Conservation (phyloP, 2,329 filamentous ascomycete species). For the Trichoderma brevicompactum region DNA sequence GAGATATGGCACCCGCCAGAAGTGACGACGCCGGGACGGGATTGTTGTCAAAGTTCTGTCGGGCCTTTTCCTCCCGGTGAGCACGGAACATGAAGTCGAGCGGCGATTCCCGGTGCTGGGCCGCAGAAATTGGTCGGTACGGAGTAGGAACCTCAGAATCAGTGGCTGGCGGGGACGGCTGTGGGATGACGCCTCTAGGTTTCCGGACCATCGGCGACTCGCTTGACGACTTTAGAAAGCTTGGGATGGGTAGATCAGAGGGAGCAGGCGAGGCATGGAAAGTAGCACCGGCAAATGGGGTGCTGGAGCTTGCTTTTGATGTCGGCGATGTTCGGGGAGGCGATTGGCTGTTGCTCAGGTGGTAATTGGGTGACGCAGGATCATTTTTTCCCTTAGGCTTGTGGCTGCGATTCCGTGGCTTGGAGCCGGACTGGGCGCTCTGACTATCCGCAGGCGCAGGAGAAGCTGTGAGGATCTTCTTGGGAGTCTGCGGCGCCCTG, state of each 20-base stretch:
- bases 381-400: constrained; percentile 42
- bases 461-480: constrained; percentile 47
- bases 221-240: constrained; percentile 76
- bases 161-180: constrained; percentile 57
- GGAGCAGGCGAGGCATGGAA: constrained; percentile 95
- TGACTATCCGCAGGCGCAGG: constrained; percentile 37
- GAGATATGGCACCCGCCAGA: constrained; percentile 58
- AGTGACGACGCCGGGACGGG: constrained; percentile 45
- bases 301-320: constrained; percentile 51
- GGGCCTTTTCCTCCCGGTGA: constrained; percentile 76
- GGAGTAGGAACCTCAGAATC: constrained; percentile 56
- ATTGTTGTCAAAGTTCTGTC: constrained; percentile 59
- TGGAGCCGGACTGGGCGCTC: constrained; percentile 37
- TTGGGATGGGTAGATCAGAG: constrained; percentile 86
- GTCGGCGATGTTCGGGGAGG: constrained; percentile 47
- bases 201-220: constrained; percentile 56
- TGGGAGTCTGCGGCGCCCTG: constrained; percentile 52
- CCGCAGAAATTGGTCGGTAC: constrained; percentile 44
- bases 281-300: constrained; percentile 86
- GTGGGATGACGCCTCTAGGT: constrained; percentile 46
- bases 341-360: constrained; percentile 49
- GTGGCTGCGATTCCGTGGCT: constrained; percentile 39
- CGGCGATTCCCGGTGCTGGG: constrained; percentile 65
- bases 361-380: constrained; percentile 48
- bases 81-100: constrained; percentile 90